Evolutionary conservation across 306 rosid species (phyloP).

Genomic region (Vachellia collinsii): DNA sequence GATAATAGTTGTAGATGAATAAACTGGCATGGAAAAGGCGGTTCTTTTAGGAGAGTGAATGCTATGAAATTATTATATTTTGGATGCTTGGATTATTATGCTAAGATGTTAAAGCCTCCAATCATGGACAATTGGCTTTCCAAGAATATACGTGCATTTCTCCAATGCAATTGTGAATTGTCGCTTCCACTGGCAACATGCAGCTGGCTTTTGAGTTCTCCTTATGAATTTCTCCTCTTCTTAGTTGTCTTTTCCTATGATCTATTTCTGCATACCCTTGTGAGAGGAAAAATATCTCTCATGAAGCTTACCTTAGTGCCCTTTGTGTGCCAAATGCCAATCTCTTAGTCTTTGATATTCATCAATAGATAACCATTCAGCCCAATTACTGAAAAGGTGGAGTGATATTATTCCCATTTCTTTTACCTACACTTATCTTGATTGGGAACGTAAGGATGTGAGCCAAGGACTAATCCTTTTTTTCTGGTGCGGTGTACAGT

Average conservation of each 20-base stretch:
- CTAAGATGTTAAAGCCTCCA: neutral
- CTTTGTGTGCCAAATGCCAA: slow-evolving; percentile 4
- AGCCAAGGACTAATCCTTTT: slow-evolving; percentile 46
- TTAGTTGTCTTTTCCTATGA: slow-evolving; percentile 7
- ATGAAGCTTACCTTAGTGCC: slow-evolving; percentile 7
- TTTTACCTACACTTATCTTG: slow-evolving; percentile 28
- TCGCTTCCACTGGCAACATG: slow-evolving; percentile 15
- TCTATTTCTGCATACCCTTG: neutral
- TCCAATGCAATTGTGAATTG: neutral
- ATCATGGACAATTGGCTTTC: slow-evolving; percentile 6
- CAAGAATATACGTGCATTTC: neutral
- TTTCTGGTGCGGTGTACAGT: slow-evolving; percentile 51
- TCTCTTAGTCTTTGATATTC: neutral
- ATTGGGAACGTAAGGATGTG: slow-evolving; percentile 53
- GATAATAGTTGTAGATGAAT: slow-evolving; percentile 9
- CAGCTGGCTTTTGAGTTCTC: slow-evolving; percentile 3
- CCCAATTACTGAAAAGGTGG: slow-evolving; percentile 37
- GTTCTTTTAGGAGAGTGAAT: neutral
- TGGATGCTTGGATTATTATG: neutral
- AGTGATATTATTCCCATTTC: slow-evolving; percentile 22
- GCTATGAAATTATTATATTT: neutral
- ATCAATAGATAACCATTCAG: slow-evolving; percentile 30
- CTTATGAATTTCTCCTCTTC: slow-evolving; percentile 12
- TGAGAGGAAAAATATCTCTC: neutral
- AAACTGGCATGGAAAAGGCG: neutral